Percentiles rank a stretch among this genome's conserved stretches.
Conservation (phyloP, 129 eudicot genomes). For the Silybum marianum region DNA sequence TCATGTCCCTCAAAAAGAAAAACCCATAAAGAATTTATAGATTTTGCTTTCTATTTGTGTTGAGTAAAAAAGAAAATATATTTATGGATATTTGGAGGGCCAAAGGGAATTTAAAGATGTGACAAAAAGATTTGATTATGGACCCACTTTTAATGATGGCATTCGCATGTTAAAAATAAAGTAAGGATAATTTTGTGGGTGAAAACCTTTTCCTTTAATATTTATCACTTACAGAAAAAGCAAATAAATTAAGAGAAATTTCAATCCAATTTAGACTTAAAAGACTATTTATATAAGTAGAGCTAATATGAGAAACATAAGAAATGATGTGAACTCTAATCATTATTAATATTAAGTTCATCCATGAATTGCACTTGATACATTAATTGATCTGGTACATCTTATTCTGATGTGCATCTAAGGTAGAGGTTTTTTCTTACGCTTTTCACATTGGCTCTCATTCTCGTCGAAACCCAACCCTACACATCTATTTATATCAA, state of each 20-base stretch:
- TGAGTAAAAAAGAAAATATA: too few species aligned
- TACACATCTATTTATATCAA: too few species aligned
- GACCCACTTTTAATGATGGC: slow-evolving; percentile 39
- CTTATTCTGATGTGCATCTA: too few species aligned
- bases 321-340: too few species aligned
- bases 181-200: slow-evolving; percentile 41
- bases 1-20: slow-evolving; percentile 14
- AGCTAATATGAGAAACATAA: too few species aligned
- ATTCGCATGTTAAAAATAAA: slow-evolving; percentile 40
- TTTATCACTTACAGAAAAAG: neutral
- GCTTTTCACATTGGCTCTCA: too few species aligned
- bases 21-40: slow-evolving; percentile 23
- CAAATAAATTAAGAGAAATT: neutral
- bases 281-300: too few species aligned
- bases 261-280: neutral
- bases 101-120: slow-evolving; percentile 46
- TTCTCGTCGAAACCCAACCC: too few species aligned
- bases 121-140: slow-evolving; percentile 38
- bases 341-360: too few species aligned
- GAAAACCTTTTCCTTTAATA: slow-evolving; percentile 23
- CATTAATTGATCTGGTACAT: too few species aligned
- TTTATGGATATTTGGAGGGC: slow-evolving; percentile 22
- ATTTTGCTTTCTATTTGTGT: slow-evolving; percentile 2
- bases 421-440: too few species aligned
- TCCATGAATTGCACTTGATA: too few species aligned